A percentile compares a stretch with the other conserved stretches of the same genome.
These are phyloP conservation scores for Calonectria ilicicola DNA, from an alignment of 2,329 filamentous ascomycete genomes.

Conservation along the genomic window DNA sequence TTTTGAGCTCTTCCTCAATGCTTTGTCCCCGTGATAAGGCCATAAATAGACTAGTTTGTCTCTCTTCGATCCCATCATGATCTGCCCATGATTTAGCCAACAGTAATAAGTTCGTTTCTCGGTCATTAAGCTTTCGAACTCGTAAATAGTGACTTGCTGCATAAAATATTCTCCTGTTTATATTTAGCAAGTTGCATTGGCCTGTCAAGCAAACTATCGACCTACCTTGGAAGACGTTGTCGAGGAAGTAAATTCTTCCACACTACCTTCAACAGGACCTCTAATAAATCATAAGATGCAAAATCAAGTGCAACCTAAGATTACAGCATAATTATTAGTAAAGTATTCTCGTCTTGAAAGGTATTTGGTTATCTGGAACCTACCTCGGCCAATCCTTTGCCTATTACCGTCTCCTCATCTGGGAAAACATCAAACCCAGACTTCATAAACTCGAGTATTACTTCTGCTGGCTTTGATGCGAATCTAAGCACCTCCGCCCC, in stretches of 20 bases:
- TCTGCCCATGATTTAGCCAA: not conserved
- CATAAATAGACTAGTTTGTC: not conserved
- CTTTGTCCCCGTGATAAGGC: not conserved
- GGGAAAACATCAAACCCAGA: not conserved
- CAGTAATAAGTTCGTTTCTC: not conserved
- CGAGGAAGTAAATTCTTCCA: not conserved
- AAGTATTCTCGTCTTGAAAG: not conserved
- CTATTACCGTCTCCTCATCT: not conserved
- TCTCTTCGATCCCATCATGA: not conserved
- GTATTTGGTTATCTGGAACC: not conserved
- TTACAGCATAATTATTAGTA: too few relatives aligned
- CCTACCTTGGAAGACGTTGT: not conserved
- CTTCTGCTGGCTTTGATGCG: not conserved
- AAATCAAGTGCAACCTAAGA: not conserved
- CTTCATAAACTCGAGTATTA: not conserved
- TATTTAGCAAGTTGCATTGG: not conserved
- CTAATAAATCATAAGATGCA: not conserved
- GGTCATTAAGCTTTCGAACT: not conserved
- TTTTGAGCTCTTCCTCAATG: not conserved
- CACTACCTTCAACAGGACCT: not conserved
- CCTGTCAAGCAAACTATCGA: not conserved
- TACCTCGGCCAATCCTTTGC: not conserved
- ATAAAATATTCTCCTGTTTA: not conserved
- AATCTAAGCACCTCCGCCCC: not conserved
- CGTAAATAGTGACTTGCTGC: not conserved